Evolutionary conservation across 805 yeast genomes (phyloP).

Genomic region (Torulaspora quercuum): DNA sequence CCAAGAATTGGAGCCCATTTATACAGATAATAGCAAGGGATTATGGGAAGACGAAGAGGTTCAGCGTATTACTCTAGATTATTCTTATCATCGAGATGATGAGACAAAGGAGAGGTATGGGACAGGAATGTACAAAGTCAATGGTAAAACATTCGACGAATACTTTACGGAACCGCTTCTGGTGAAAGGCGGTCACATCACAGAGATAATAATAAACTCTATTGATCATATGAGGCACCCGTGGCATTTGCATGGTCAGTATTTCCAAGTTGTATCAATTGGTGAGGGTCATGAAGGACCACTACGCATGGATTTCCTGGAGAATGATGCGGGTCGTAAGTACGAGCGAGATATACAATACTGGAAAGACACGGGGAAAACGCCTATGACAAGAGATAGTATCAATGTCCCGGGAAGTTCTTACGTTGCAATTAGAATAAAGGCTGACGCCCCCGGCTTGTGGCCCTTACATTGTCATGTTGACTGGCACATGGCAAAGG

Average conservation of each 20-base stretch:
- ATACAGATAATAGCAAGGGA: neutral
- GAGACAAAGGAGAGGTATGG: constrained; percentile 35
- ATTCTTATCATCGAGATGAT: constrained; percentile 53
- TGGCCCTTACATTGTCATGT: constrained; percentile 82
- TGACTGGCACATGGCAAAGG: constrained; percentile 69
- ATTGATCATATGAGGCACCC: constrained; percentile 66
- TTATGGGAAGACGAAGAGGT: constrained; percentile 7
- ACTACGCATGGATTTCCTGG: constrained; percentile 35
- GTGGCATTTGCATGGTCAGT: constrained; percentile 61
- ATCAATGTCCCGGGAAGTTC: constrained; percentile 58
- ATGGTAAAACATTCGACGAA: constrained; percentile 53
- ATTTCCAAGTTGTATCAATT: constrained; percentile 49
- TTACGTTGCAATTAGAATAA: constrained; percentile 53
- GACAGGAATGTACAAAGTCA: constrained; percentile 48
- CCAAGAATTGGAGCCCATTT: constrained; percentile 21
- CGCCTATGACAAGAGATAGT: constrained; percentile 61
- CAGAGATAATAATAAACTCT: constrained; percentile 65
- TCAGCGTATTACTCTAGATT: constrained; percentile 45
- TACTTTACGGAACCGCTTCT: constrained; percentile 50
- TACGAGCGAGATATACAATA: constrained; percentile 22
- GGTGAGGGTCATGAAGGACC: constrained; percentile 44
- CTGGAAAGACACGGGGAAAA: constrained; percentile 35
- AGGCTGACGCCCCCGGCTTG: constrained; percentile 66
- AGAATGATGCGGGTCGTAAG: constrained; percentile 43
- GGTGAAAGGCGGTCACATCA: constrained; percentile 44